Evolutionary conservation across 2,329 filamentous ascomycete genomes (phyloP).

Genomic region (Chalara sp.): DNA sequence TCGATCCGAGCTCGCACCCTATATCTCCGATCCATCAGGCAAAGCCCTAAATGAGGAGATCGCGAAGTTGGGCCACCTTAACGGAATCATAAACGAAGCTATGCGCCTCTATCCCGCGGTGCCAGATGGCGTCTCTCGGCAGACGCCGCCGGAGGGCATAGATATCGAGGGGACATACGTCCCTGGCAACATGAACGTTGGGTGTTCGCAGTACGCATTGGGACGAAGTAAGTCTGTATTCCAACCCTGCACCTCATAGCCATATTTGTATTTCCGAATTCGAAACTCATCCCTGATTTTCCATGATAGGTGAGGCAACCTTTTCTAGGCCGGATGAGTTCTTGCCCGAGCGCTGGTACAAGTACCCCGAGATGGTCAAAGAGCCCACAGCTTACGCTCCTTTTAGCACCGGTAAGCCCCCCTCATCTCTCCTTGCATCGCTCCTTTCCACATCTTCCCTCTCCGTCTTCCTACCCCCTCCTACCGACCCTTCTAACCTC

Average conservation of each 20-base stretch:
- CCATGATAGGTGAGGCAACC: neutral
- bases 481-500: neutral
- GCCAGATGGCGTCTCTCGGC: slow-evolving; percentile 13
- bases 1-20: slow-evolving; percentile 1
- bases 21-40: slow-evolving; percentile 1
- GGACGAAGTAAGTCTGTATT: neutral
- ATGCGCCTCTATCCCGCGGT: slow-evolving; percentile 33
- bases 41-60: slow-evolving; percentile 7
- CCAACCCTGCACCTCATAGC: too few relatives aligned
- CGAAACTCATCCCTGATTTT: too few relatives aligned
- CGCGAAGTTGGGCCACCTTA: slow-evolving; percentile 20
- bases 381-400: slow-evolving; percentile 21
- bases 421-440: too few relatives aligned
- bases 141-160: slow-evolving; percentile 33
- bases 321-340: slow-evolving; percentile 6
- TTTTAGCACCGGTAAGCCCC: slow-evolving; percentile 24
- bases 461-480: neutral
- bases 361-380: slow-evolving; percentile 13
- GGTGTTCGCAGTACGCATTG: slow-evolving; percentile 4
- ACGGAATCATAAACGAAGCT: slow-evolving; percentile 34
- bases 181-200: slow-evolving; percentile 13
- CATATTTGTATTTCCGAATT: too few relatives aligned
- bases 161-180: slow-evolving; percentile 11
- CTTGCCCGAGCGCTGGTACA: slow-evolving; percentile 18
- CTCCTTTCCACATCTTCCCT: too few relatives aligned